phyloP scores from a whole-genome alignment of 208 protist species.

The Acanthamoeba quina region DNA sequence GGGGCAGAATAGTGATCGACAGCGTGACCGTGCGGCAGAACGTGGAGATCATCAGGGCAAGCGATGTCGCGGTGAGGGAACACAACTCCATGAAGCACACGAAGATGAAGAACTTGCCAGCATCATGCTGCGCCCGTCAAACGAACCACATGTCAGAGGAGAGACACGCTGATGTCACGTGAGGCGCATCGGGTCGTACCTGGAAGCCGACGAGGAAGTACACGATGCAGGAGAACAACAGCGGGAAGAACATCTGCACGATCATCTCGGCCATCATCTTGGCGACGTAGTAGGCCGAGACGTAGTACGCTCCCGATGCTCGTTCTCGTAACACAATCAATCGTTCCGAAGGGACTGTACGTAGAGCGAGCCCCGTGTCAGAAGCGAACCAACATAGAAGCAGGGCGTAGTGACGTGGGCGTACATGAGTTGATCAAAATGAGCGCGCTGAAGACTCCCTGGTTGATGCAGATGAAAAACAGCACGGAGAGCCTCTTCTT shows the following conservation, averaged over 20 bases:
- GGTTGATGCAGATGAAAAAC: constrained; percentile 75
- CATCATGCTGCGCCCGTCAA: neutral
- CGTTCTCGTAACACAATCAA: constrained; percentile 79
- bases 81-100: constrained; percentile 74
- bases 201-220: constrained; percentile 73
- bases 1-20: constrained; percentile 51
- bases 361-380: neutral
- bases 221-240: constrained; percentile 69
- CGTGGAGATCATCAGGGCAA: constrained; percentile 73
- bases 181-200: neutral
- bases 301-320: constrained; percentile 75
- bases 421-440: constrained; percentile 73
- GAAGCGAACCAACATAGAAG: neutral
- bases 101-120: constrained; percentile 74
- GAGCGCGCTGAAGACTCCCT: constrained; percentile 72
- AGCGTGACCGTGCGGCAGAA: constrained; percentile 74
- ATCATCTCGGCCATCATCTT: constrained; percentile 77
- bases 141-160: neutral
- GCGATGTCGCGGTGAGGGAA: constrained; percentile 60
- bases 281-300: constrained; percentile 77
- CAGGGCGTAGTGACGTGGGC: neutral
- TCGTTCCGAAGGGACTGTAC: constrained; percentile 75
- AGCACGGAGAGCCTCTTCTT: constrained; percentile 68
- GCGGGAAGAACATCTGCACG: constrained; percentile 63
- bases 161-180: neutral